Base-by-base conservation (phyloP, 2,329 filamentous ascomycete genomes). In the Paramyrothecium sp. region DNA sequence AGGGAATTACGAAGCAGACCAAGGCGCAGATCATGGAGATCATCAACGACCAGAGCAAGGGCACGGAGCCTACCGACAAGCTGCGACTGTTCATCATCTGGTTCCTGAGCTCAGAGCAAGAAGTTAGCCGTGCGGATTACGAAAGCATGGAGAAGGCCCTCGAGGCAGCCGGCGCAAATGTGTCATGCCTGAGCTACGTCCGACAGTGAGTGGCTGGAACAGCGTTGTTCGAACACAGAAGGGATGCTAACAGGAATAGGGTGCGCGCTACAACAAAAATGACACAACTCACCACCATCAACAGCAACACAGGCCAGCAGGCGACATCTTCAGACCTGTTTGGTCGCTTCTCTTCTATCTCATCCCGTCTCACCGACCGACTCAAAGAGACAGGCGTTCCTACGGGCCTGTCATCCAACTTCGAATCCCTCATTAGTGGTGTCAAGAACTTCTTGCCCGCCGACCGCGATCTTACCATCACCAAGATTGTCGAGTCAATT, bases 391-490 rank as follows among this genome's bases (percentile, higher is more conserved):
- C 92, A 4, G 86, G 86, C 33, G 91, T 96, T 19, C 86, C 94
- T 1, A 82, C 83, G 7, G 82, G 81, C 58, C 75, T 87, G 11
- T 83, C 83, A 1, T 87, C 87, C 55, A 98, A 98, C 71, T 91
- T 99, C 68, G 95, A 98, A 73, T 94, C 90, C 30, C 85, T 99
- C 48, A 93, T 98, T 60, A 94, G 92, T 7, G 94, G 94, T 48
- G 94, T 99, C 69, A 99, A 98, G 77, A 98, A 97, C 75, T 96
- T 99, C 75, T 79, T 99, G n/a, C 95, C 96, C 0, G 91, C 87
- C 16, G 96, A 99, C 76, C 92, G 93, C 66, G 96, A 99, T 70
- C 84, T 98, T 11, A 98, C 95, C 0, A 85, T 99, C 54, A 99
- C 96, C 56, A 98, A 98, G 76, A 97, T 99, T 69, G 94, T 95